Evolutionary conservation across 768 basidiomycete genomes (phyloP), one percentile per base, ranked within the genome.

Genomic region (Vararia minispora): DNA sequence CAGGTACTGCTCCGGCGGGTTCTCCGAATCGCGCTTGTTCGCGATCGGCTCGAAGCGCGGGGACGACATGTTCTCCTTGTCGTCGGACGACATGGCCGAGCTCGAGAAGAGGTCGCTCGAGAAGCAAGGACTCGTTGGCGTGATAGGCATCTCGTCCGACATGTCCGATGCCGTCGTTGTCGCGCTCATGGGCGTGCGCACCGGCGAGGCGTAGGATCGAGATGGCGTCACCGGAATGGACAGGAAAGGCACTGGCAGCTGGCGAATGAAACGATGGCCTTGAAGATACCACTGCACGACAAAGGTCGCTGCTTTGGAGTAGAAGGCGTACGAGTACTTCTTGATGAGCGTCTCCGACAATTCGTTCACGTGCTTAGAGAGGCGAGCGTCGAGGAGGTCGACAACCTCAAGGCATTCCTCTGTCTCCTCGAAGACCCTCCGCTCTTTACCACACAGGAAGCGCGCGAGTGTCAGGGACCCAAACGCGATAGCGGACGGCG

Each of bases 261-360:
- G 71, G 28, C 67, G 69, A 43, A 64, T 54, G 56, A 82, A 87
- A 37, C 76, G 81, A 30, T 79, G 79, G 35, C 91, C 92, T 53
- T 85, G 76, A 34, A 97, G 77, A 57, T 98, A 99, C 62, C 79
- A 90, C 57, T 97, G 88, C 25, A 91, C 79, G 44, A 90, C 88
- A 55, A 88, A 77, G 17, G 84, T 89, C 17, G 94, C 91, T 1
- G 91, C 89, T 63, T 91, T 92, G 34, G 88, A 90, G 64, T 94
- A 98, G 64, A 92, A 95, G 29, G 82, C 81, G 51, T 88, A 91
- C 5, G 92, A 92, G 64, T 99, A 97, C 66, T 99, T 99, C 68
- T 92, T 90, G 56, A 97, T 78, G 53, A 97, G 68, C n/a, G 85
- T 91, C 59, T 94, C 85, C 10, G 94, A 97, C 23, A 99, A 72